Percentiles rank a stretch among this genome's conserved stretches.
Conservation (phyloP, 306 rosid genomes). For the Argentina anserina region DNA sequence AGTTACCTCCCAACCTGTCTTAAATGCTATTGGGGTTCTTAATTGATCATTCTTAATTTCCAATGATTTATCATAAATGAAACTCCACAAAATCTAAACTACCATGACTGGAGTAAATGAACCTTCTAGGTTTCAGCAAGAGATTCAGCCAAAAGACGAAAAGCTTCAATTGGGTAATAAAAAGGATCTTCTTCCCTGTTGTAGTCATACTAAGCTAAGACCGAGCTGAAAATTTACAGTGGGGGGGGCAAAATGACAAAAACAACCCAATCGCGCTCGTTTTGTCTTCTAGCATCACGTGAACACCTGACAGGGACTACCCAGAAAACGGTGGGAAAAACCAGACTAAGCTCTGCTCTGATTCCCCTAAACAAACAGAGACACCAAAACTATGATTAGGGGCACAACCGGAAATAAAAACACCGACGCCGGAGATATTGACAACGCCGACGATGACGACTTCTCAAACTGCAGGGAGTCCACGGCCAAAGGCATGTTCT, state of each 20-base stretch:
- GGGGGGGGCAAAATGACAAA: slow-evolving; percentile 26
- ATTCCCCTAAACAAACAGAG: slow-evolving; percentile 24
- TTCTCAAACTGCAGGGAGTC: slow-evolving; percentile 78
- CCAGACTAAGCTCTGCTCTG: background rate
- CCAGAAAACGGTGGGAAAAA: slow-evolving; percentile 28
- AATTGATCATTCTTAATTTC: slow-evolving; percentile 1
- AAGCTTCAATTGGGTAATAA: background rate
- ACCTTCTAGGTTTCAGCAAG: background rate
- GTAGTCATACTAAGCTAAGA: slow-evolving; percentile 2
- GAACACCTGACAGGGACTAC: slow-evolving; percentile 38
- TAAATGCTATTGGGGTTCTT: slow-evolving; percentile 8
- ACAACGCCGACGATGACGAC: slow-evolving; percentile 25
- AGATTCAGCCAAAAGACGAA: too few relatives aligned
- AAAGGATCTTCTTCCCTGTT: background rate
- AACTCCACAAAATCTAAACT: background rate
- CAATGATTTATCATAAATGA: slow-evolving; percentile 18
- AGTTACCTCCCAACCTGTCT: background rate
- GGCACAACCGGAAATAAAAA: slow-evolving; percentile 37
- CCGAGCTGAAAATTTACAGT: slow-evolving; percentile 43
- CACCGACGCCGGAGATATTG: slow-evolving; percentile 22
- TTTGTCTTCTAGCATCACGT: slow-evolving; percentile 74
- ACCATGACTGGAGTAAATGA: background rate
- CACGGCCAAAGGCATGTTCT: slow-evolving; percentile 98
- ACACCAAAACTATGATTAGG: slow-evolving; percentile 26
- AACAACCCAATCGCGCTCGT: slow-evolving; percentile 28